Evolutionary conservation across 192 early-diverging fungal species (phyloP), one percentile per base, ranked within the genome.

Genomic region (Coemansia sp.): DNA sequence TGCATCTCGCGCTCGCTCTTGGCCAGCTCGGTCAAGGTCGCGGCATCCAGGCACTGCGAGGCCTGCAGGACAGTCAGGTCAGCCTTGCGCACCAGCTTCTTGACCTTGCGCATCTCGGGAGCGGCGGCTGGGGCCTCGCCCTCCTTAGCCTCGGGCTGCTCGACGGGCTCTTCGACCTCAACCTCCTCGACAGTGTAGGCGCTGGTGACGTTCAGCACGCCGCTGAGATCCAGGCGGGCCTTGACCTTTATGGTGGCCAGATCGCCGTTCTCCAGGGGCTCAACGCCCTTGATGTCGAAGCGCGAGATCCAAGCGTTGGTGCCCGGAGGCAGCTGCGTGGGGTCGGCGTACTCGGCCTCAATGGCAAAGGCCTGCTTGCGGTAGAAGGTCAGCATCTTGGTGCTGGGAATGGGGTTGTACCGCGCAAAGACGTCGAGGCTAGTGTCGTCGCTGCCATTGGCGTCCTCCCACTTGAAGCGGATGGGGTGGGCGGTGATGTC

Each of bases 311-410:
- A 88, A 68, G 89, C 75, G 76, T 89, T 91, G 72, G 87, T 89
- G 68, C 94, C 94, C 38, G 71, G 73, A n/a, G 95, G 96, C 49
- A 95, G 84, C 38, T 80, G 72, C 58, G 90, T 87, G 15, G 88
- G 87, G 24, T 88, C 85, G 18, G 87, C 81, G 86, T 97, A 97
- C 66, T 87, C 71, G 52, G 94, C 95, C 72, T 93, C 87, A 55
- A 98, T 85, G 38, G 90, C 88, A 76, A 97, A 94, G 33, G 91
- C 87, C 70, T 94, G 87, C 55, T 88, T 87, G 75, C 97, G 91
- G 88, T 90, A 89, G 87, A 99, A 94, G 50, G 96, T 94, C 66
- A 98, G 85, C 68, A 93, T 89, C 90, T 93, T 99, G 76, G 93
- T 91, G 70, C 89, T 92, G 36, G 96, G 97, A 64, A 97, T 90